A percentile compares a stretch with the other conserved stretches of the same genome.
phyloP scores from a whole-genome alignment of 768 basidiomycete species.

The Goffeauzyma gilvescens region DNA sequence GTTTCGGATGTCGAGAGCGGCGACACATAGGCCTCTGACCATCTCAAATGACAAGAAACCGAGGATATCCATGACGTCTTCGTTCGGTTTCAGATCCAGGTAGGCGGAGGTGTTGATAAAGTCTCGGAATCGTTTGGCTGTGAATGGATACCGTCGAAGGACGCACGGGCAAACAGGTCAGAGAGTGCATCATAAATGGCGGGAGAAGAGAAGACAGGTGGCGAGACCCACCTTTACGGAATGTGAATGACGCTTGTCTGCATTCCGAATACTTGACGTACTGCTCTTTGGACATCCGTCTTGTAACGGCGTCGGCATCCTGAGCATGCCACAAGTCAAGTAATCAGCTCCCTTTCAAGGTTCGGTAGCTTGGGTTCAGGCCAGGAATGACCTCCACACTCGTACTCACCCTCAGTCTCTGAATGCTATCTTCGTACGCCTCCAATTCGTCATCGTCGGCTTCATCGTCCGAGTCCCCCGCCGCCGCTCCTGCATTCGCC shows the following conservation, averaged over 20 bases:
- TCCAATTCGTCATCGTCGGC: constrained; percentile 93
- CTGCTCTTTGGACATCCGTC: constrained; percentile 89
- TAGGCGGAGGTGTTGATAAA: constrained; percentile 75
- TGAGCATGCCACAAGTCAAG: constrained; percentile 21
- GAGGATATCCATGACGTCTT: constrained; percentile 89
- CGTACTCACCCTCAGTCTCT: constrained; percentile 51
- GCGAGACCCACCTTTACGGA: constrained; percentile 57
- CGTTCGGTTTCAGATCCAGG: constrained; percentile 72
- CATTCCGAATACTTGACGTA: constrained; percentile 95
- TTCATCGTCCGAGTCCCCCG: constrained; percentile 65
- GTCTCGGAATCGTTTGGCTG: constrained; percentile 85
- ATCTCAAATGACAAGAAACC: constrained; percentile 95
- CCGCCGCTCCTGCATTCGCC: constrained; percentile 5
- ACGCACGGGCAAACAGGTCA: not conserved
- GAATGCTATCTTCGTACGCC: constrained; percentile 83
- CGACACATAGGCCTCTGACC: constrained; percentile 79
- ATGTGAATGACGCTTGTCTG: constrained; percentile 88
- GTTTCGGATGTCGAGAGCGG: constrained; percentile 50
- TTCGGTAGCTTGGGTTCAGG: not conserved
- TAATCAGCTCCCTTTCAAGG: not conserved
- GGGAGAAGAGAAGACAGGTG: too few species aligned
- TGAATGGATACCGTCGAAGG: not conserved
- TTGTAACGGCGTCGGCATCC: constrained; percentile 88
- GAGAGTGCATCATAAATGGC: not conserved
- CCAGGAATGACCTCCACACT: constrained; percentile 45